Evolutionary conservation across 176 grass and related monocot species (phyloP).

Genomic region (Eleusine indica): DNA sequence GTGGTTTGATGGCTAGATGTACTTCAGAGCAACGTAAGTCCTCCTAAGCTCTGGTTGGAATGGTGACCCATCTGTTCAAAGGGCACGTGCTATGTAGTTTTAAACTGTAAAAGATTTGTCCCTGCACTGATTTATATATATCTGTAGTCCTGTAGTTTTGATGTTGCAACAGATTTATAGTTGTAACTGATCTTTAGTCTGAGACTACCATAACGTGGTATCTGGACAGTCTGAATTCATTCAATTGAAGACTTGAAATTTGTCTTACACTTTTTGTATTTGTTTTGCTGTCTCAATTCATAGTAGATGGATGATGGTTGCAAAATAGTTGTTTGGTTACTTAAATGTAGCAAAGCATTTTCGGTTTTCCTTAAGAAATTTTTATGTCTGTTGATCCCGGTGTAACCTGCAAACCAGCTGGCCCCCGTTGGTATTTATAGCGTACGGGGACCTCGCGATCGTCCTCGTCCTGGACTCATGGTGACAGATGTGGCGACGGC

Average conservation of each 20-base stretch:
- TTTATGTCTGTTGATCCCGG: too few relatives aligned
- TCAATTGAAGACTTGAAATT: not conserved
- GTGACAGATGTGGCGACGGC: not conserved
- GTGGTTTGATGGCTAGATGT: not conserved
- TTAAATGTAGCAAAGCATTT: too few relatives aligned
- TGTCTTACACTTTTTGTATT: not conserved
- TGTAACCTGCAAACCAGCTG: too few relatives aligned
- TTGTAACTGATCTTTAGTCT: not conserved
- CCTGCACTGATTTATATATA: not conserved
- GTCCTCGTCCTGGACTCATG: too few relatives aligned
- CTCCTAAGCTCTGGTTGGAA: not conserved
- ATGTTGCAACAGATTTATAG: not conserved
- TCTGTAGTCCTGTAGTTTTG: not conserved
- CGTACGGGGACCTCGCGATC: too few relatives aligned
- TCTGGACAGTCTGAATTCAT: not conserved
- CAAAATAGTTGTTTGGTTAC: too few relatives aligned
- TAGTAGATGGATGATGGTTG: too few relatives aligned
- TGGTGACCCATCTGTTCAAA: not conserved
- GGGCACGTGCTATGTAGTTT: not conserved
- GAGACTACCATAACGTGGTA: not conserved
- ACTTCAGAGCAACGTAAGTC: not conserved
- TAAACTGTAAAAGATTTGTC: not conserved
- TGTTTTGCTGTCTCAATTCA: not conserved
- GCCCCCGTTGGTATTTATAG: too few relatives aligned
- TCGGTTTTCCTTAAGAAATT: too few relatives aligned